phyloP scores from a whole-genome alignment of 2,329 filamentous ascomycete genomes.

The Hypoxylon sp. region DNA sequence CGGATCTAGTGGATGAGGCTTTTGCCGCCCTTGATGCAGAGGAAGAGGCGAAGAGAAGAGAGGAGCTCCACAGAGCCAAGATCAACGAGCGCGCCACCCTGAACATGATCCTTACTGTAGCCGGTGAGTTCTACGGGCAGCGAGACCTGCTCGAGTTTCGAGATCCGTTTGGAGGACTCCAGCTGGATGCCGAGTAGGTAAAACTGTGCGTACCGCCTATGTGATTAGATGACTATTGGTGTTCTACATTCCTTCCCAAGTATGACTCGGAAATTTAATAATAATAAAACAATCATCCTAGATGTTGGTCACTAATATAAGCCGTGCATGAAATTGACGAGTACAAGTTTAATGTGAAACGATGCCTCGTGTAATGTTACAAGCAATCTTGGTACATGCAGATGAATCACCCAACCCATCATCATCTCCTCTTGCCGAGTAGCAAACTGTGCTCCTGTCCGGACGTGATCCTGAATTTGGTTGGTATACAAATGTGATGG shows the following conservation, averaged over 20 bases:
- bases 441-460: conserved; percentile 6
- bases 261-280: neutral
- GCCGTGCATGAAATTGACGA: neutral
- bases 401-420: conserved; percentile 9
- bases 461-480: conserved; percentile 2
- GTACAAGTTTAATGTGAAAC: neutral
- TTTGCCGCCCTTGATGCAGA: conserved; percentile 40
- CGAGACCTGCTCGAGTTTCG: conserved; percentile 85
- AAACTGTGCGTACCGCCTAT: conserved; percentile 25
- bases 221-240: conserved; percentile 17
- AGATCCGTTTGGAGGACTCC: conserved; percentile 68
- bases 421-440: neutral
- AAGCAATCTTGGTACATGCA: conserved; percentile 3
- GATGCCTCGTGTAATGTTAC: conserved; percentile 11
- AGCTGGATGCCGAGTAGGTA: conserved; percentile 41
- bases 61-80: conserved; percentile 54
- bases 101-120: conserved; percentile 91
- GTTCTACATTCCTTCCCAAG: neutral
- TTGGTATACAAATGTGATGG: conserved; percentile 16
- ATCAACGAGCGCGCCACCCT: conserved; percentile 78
- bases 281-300: conserved; percentile 5
- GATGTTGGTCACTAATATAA: neutral
- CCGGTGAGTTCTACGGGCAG: conserved; percentile 91
- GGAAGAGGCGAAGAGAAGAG: conserved; percentile 47
- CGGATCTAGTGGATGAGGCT: conserved; percentile 27